Evolutionary conservation across 345 rosid species (phyloP).

Genomic region (Ailanthus altissimus): DNA sequence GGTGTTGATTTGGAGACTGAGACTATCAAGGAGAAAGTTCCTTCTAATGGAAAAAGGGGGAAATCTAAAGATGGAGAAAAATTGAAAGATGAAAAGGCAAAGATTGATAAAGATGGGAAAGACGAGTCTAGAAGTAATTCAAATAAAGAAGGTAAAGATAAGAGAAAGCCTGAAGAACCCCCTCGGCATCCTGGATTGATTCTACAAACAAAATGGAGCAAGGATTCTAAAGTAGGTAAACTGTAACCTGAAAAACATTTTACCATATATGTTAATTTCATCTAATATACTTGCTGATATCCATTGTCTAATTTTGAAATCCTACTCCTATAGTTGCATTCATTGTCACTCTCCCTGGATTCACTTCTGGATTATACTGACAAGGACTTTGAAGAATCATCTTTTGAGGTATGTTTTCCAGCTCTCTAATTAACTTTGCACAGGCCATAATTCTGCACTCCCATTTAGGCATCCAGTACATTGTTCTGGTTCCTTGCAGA

Average conservation of each 20-base stretch:
- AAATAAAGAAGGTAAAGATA: slow-evolving; percentile 61
- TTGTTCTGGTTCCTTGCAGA: background rate
- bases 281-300: background rate
- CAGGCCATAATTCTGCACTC: background rate
- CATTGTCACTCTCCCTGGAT: slow-evolving; percentile 83
- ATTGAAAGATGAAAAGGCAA: slow-evolving; percentile 46
- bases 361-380: slow-evolving; percentile 91
- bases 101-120: slow-evolving; percentile 48
- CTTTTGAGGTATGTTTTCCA: slow-evolving; percentile 69
- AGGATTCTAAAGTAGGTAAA: slow-evolving; percentile 69
- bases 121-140: slow-evolving; percentile 45
- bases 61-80: slow-evolving; percentile 41
- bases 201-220: slow-evolving; percentile 58
- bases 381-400: slow-evolving; percentile 86
- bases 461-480: background rate
- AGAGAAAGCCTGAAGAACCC: slow-evolving; percentile 70
- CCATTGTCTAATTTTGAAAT: slow-evolving; percentile 13
- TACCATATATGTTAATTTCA: slow-evolving; percentile 11
- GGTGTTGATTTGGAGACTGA: slow-evolving; percentile 36
- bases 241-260: slow-evolving; percentile 6
- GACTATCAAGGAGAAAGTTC: slow-evolving; percentile 43
- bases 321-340: slow-evolving; percentile 56
- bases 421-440: slow-evolving; percentile 11
- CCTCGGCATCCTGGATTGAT: slow-evolving; percentile 86
- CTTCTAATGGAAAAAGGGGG: slow-evolving; percentile 38